phyloP scores from a whole-genome alignment of 2,329 filamentous ascomycete species.

The Fusarium tuaranense region DNA sequence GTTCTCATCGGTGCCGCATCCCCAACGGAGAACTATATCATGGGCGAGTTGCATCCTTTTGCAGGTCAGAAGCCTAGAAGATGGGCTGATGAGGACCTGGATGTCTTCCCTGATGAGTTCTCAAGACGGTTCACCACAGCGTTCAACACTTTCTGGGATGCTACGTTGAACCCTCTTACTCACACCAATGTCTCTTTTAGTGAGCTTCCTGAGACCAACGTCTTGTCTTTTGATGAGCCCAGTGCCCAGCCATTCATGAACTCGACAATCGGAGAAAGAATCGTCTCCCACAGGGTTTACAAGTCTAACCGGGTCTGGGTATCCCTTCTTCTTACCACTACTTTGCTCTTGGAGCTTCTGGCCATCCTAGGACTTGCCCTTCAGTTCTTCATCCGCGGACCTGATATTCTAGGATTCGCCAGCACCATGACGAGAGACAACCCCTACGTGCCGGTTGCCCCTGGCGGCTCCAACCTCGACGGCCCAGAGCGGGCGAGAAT shows the following conservation, averaged over 20 bases:
- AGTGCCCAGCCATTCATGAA: constrained; percentile 3
- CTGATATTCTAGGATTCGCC: not conserved
- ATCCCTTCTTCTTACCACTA: not conserved
- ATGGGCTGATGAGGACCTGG: not conserved
- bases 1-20: not conserved
- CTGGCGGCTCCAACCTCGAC: not conserved
- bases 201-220: not conserved
- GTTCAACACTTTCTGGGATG: constrained; percentile 6
- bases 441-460: not conserved
- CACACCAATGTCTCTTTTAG: not conserved
- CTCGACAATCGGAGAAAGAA: not conserved
- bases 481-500: not conserved
- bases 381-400: not conserved
- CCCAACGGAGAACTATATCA: not conserved
- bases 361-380: not conserved
- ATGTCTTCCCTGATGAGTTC: not conserved
- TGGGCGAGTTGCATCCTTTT: not conserved
- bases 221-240: not conserved
- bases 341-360: not conserved
- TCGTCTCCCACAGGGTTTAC: not conserved
- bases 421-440: constrained; percentile 3
- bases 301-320: not conserved
- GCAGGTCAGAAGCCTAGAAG: not conserved
- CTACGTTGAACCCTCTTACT: not conserved
- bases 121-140: constrained; percentile 4